Evolutionary conservation across 352 stramenopile genomes (phyloP).

Genomic region (Globisporangium echinulatum): DNA sequence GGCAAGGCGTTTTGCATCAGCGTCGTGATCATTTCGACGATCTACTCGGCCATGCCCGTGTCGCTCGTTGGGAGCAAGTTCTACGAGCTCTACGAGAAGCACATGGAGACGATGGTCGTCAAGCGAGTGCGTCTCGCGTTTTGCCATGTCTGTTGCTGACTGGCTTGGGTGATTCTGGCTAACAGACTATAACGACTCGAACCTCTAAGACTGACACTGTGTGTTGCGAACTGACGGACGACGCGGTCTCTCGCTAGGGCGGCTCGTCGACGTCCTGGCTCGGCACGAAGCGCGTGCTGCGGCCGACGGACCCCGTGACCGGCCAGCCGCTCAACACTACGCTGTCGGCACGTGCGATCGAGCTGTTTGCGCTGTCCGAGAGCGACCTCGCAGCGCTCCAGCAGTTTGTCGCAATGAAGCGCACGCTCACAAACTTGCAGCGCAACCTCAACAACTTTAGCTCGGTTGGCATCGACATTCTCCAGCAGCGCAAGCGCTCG

Average conservation of each 20-base stretch:
- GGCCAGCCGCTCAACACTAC: not conserved
- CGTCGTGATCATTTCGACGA: slow-evolving; percentile 53
- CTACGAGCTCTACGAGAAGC: slow-evolving; percentile 59
- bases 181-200: no score
- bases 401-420: slow-evolving; percentile 44
- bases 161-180: no score
- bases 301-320: not conserved
- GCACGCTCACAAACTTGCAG: slow-evolving; percentile 46
- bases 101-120: slow-evolving; percentile 54
- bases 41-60: slow-evolving; percentile 74
- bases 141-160: no score
- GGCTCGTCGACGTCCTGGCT: slow-evolving; percentile 51
- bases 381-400: slow-evolving; percentile 34
- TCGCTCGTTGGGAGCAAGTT: slow-evolving; percentile 70
- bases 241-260: slow-evolving; percentile 17
- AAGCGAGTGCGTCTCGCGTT: slow-evolving; percentile 27
- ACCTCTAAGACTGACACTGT: no score
- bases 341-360: not conserved
- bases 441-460: slow-evolving; percentile 39
- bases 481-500: slow-evolving; percentile 19
- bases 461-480: slow-evolving; percentile 20
- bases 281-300: slow-evolving; percentile 25
- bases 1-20: slow-evolving; percentile 60
- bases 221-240: no score
- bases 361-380: slow-evolving; percentile 32